Base-by-base conservation (phyloP, 352 stramenopile species). In the Globisporangium irregulare region DNA sequence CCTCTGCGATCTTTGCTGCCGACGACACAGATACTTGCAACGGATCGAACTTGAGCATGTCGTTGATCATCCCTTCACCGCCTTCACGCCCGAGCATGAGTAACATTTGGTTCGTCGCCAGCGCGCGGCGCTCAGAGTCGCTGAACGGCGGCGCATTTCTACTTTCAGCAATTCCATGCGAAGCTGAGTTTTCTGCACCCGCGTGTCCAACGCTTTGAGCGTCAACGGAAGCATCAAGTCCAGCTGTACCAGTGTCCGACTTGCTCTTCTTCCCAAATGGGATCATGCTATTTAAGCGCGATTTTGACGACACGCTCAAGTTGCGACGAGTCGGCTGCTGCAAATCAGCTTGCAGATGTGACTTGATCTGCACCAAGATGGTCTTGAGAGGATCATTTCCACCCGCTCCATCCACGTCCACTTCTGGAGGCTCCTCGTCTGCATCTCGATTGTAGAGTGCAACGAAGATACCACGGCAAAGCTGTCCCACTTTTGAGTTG, bases 11-110 rank as follows among this genome's bases (percentile, higher is more conserved):
- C 38, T 79, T 77, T 46, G 66, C 65, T 0, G 70, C 60, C 0
- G 77, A 78, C 2, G 68, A 24, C 1, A 73, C 62, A 10, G 79
- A 88, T 3, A 88, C 74, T 12, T 77, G 59, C 12, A 89, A 50
- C 22, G 82, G 80, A 54, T 91, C 80, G 22, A 91, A 86, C 24
- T 78, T 79, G 5, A 87, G 79, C 78, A 91, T 88, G 22, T 69
- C 79, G 29, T 84, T 77, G 38, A 87, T 59, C 67, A 91, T 73
- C 0, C 71, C 75, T 63, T 78, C 74, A 2, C 82, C 82, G 6
- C 69, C 72, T 12, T 73, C 67, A 2, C 72, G 80, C 9, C 64
- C 73, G 3, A 91, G 63, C 82, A 91, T 87, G 9, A 69, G 51
- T 34, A 75, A 62, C 29, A 91, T 59, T 56, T 87, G 82, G 9